Percentiles rank a stretch among this genome's conserved stretches.
phyloP scores from a whole-genome alignment of 2,329 filamentous ascomycete genomes.

The Pseudogymnoascus sp. region DNA sequence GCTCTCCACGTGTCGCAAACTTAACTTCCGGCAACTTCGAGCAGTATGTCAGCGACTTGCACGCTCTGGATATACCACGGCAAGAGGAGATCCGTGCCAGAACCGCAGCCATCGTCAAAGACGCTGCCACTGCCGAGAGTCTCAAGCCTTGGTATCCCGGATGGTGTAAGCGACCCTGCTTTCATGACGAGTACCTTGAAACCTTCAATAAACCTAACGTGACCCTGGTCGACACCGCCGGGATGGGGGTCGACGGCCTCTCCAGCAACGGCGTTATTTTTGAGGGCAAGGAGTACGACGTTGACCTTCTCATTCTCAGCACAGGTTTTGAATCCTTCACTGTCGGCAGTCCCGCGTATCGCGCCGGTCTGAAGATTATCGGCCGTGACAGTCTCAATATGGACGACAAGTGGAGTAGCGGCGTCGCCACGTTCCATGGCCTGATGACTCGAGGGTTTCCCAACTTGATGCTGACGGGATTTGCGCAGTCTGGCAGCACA shows the following conservation, averaged over 20 bases:
- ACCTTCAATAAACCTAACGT: conserved; percentile 52
- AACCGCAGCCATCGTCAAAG: conserved; percentile 42
- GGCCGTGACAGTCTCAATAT: conserved; percentile 38
- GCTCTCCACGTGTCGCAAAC: conserved; percentile 10
- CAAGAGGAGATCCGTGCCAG: conserved; percentile 38
- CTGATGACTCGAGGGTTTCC: conserved; percentile 41
- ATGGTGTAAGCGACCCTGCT: conserved; percentile 56
- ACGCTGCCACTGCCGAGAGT: conserved; percentile 40
- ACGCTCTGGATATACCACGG: no score
- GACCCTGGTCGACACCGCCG: conserved; percentile 49
- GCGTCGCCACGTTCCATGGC: conserved; percentile 44
- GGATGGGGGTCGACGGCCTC: conserved; percentile 39
- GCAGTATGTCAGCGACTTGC: no score
- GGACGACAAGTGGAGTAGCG: conserved; percentile 37
- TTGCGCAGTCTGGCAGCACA: conserved; percentile 33
- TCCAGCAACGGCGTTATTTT: conserved; percentile 40
- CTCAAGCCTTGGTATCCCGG: conserved; percentile 52
- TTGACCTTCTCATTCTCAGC: conserved; percentile 38
- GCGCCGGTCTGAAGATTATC: conserved; percentile 30
- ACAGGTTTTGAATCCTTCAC: conserved; percentile 34
- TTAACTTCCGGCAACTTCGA: no score
- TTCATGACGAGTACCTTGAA: conserved; percentile 50
- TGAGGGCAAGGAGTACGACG: conserved; percentile 37
- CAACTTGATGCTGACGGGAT: conserved; percentile 42
- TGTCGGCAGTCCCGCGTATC: conserved; percentile 25